A percentile compares a stretch with the other conserved stretches of the same genome.
Evolutionary conservation across 139 green algal genomes (phyloP).

Genomic region (Pleodorina starrii): DNA sequence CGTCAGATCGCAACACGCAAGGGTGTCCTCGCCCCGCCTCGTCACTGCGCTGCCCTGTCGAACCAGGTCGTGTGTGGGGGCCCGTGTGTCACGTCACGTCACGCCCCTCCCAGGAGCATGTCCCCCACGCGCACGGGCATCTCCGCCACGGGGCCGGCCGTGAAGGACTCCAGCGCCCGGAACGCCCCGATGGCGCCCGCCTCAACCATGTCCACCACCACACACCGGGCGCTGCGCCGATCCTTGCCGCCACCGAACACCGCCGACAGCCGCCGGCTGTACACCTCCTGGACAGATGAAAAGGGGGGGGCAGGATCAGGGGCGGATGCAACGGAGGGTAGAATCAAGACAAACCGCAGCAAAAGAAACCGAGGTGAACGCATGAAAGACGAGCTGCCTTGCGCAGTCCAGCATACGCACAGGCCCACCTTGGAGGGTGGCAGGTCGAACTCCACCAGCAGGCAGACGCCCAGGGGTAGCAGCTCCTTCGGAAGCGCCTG

Average conservation of each 20-base stretch:
- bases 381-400: no score
- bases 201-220: conserved; percentile 65
- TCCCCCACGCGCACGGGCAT: conserved; percentile 68
- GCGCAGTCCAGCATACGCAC: no score
- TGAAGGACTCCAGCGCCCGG: conserved; percentile 53
- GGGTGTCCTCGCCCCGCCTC: no score
- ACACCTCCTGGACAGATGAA: conserved; percentile 52
- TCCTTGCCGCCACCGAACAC: conserved; percentile 64
- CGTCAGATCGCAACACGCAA: no score
- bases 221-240: conserved; percentile 30
- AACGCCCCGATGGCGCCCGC: conserved; percentile 58
- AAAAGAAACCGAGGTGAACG: no score
- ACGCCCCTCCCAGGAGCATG: no score
- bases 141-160: conserved; percentile 40
- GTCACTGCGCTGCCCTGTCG: no score
- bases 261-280: conserved; percentile 41
- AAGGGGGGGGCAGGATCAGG: no score
- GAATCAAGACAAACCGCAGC: no score
- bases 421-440: conserved; percentile 51
- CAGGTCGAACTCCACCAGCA: conserved; percentile 71
- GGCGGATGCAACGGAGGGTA: not conserved
- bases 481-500: conserved; percentile 52
- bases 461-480: conserved; percentile 46
- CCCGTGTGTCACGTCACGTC: no score
- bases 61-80: no score